phyloP scores from a whole-genome alignment of 768 basidiomycete genomes.

The Kwoniella shandongensis region DNA sequence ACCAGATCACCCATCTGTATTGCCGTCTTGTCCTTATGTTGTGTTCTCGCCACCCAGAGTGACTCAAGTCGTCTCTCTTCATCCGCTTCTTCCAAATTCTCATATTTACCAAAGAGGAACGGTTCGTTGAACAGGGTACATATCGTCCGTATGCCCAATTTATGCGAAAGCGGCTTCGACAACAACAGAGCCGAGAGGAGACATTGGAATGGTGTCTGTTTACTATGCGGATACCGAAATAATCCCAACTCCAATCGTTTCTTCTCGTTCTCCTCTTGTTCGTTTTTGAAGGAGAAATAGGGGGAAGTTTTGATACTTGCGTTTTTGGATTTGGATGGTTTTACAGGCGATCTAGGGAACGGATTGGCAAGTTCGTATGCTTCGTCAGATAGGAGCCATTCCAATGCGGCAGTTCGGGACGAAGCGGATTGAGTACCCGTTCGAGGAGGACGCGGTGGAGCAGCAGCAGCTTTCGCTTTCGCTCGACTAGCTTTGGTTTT shows the following conservation, averaged over 20 bases:
- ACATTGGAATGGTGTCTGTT: constrained; percentile 43
- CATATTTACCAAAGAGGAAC: constrained; percentile 27
- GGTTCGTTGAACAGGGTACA: constrained; percentile 41
- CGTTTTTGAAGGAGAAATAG: not conserved
- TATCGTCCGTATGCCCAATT: constrained; percentile 40
- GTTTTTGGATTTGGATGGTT: not conserved
- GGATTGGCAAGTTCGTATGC: constrained; percentile 40
- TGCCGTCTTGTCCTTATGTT: constrained; percentile 45
- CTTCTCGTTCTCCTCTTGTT: not conserved
- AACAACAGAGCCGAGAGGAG: constrained; percentile 34
- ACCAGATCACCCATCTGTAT: constrained; percentile 31
- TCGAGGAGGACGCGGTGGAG: not conserved
- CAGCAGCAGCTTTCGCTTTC: not conserved
- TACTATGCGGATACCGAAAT: constrained; percentile 38
- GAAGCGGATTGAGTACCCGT: not conserved
- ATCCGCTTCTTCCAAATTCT: constrained; percentile 24
- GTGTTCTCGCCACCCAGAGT: constrained; percentile 39
- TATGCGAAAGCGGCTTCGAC: constrained; percentile 44
- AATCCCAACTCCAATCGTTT: not conserved
- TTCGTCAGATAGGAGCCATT: constrained; percentile 41
- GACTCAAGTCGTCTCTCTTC: constrained; percentile 31
- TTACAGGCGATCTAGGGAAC: constrained; percentile 3
- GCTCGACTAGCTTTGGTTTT: constrained; percentile 1
- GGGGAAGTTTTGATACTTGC: too few relatives aligned
- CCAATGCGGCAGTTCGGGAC: constrained; percentile 13